Conservation (phyloP, 805 yeast species). For the Saccharomyces kudriavzevii region DNA sequence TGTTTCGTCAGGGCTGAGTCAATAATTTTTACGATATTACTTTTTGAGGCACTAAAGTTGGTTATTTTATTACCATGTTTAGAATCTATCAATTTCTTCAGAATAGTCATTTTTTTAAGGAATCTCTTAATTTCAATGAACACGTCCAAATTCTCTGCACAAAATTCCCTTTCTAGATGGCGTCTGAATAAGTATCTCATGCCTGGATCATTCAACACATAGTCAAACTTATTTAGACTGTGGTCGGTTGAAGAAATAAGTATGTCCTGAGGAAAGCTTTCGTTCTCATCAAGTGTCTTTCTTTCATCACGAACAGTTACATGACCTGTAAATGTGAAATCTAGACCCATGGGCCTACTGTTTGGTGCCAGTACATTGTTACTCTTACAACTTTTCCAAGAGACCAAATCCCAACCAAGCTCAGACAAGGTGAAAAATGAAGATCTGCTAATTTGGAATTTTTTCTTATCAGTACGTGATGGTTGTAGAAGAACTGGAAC, state of each 20-base stretch:
- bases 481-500: constrained; percentile 36
- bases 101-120: constrained; percentile 36
- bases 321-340: constrained; percentile 3
- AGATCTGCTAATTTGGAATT: constrained; percentile 31
- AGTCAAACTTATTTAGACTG: constrained; percentile 21
- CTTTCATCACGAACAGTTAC: constrained; percentile 12
- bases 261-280: not conserved
- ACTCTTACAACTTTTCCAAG: constrained; percentile 16
- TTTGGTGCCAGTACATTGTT: constrained; percentile 4
- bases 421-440: constrained; percentile 38
- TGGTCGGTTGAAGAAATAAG: not conserved
- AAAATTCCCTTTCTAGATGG: constrained; percentile 56
- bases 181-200: constrained; percentile 55
- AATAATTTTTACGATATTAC: constrained; percentile 27
- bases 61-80: constrained; percentile 6
- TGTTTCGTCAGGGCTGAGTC: constrained; percentile 36
- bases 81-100: constrained; percentile 35
- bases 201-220: constrained; percentile 66
- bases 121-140: constrained; percentile 52
- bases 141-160: constrained; percentile 72
- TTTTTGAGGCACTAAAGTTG: constrained; percentile 7
- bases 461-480: constrained; percentile 25
- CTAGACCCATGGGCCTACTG: not conserved
- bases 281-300: not conserved
- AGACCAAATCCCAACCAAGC: constrained; percentile 35